Conservation (phyloP, 148 eudicot genomes). For the Chenopodium suecicum region DNA sequence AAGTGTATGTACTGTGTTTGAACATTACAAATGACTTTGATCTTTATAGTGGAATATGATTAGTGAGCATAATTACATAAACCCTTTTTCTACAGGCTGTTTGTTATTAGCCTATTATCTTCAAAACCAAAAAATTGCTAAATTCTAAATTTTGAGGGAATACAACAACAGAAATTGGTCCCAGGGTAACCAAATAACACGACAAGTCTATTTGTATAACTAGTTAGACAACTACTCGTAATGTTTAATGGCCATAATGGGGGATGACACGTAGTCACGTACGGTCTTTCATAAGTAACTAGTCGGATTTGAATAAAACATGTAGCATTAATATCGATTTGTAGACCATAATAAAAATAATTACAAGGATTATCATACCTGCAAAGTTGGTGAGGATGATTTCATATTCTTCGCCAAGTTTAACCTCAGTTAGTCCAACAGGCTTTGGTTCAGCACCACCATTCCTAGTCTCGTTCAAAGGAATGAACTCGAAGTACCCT, state of each 20-base stretch:
- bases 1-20: neutral
- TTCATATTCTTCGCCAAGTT: constrained; percentile 91
- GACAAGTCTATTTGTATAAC: too few relatives aligned
- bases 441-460: constrained; percentile 49
- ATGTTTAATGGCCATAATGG: too few relatives aligned
- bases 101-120: too few relatives aligned
- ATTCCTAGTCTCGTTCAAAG: constrained; percentile 39
- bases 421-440: constrained; percentile 71
- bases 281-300: too few relatives aligned
- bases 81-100: neutral
- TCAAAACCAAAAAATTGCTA: too few relatives aligned
- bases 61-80: neutral
- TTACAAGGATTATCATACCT: constrained; percentile 42
- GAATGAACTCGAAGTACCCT: constrained; percentile 89
- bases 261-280: too few relatives aligned
- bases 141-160: too few relatives aligned
- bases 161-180: too few relatives aligned
- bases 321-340: neutral
- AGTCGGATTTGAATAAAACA: neutral
- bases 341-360: neutral
- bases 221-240: too few relatives aligned
- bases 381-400: constrained; percentile 75
- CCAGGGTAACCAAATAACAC: too few relatives aligned
- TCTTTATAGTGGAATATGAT: neutral
- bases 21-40: neutral